Base-by-base conservation (phyloP, 2,329 filamentous ascomycete species). In the Colletotrichum magnum region DNA sequence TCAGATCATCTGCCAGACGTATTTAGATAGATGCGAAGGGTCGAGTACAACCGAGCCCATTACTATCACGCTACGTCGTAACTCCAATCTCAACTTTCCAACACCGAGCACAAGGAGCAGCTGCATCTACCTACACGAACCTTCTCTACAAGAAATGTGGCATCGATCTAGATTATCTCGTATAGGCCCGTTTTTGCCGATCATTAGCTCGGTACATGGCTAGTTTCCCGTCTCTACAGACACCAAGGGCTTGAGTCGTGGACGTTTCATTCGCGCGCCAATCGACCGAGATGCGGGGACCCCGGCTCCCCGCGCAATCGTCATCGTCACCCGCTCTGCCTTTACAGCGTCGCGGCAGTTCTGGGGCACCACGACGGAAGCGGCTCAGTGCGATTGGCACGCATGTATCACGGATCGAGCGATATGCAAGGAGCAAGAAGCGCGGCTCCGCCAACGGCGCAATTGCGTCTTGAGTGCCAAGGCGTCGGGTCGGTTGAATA, bases 271-370 rank as follows among this genome's bases (percentile, higher is more conserved):
- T 58, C 53, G 62, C 53, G 62, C 62, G 53, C 53, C 36, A 64
- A 64, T 64, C 62, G 45, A 58, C 62, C 53, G 62, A 64, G 53
- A 56, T 58, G 62, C 62, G 62, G 62, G 36, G 53, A 64, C 36
- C 54, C 62, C 39, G 13, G 52, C 21, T 13, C 62, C 53, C 54
- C 32, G 43, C 53, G 32, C 53, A 32, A 21, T 53, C 45, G 32
- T 58, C 62, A 64, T 64, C 36, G 62, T 51, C 62, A 36, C 12
- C 62, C 13, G 43, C 21, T 26, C 15, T 64, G 18, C 60, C 52
- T 12, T 15, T 41, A 13, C 43, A 12, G 18, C 32, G 54, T 47
- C 62, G 18, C 54, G 62, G 54, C n/a, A 52, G 36, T 65, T 53
- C 48, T 21, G 39, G 39, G 24, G 32, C 24, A 32, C 13, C 5